Evolutionary conservation across 2,329 filamentous ascomycete species (phyloP), one percentile per base, ranked within the genome.

Genomic region (Zarea fungicola): DNA sequence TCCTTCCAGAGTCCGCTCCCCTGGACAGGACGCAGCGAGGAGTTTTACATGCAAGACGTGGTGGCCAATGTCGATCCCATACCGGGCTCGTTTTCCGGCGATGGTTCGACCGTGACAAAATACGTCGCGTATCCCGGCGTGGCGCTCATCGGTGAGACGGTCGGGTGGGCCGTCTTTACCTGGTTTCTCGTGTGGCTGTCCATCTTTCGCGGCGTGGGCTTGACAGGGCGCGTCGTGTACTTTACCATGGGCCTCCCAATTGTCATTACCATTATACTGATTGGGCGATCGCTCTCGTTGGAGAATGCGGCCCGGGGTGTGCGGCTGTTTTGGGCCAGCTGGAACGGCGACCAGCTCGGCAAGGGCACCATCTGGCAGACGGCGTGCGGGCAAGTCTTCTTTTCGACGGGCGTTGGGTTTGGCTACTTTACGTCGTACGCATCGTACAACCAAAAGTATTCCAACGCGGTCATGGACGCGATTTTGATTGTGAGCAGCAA

Each of bases 221-320:
- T 79, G 51, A 81, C 78, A 2, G 78, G 78, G 2, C 71, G 77
- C 6, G 78, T 80, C 9, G 77, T 80, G 5, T 81, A 81, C 63
- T 78, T 78, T 60, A 81, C 77, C n/a, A 81, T 81, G 77, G 77
- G 76, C 1, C 59, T 81, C 5, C 78, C 78, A 0, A 78, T 81
- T 42, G 64, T 78, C 50, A 75, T 76, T 13, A 80, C 75, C 3
- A 69, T 81, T 52, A 72, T 81, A 48, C 67, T 81, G 22, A 71
- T 81, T 40, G 78, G 76, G 16, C 72, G 78, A 2, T 69, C 74
- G 0, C 60, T 74, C 1, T 80, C 78, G 0, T 73, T 81, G 0
- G 69, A 73, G 0, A 80, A 81, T 55, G 78, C 78, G 0, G 57
- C 67, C 1, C 71, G 71, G 22, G 78, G 78, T 6, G 65, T 81